Base-by-base conservation (phyloP, 2,329 filamentous ascomycete species). In the Fusarium haematococcum region DNA sequence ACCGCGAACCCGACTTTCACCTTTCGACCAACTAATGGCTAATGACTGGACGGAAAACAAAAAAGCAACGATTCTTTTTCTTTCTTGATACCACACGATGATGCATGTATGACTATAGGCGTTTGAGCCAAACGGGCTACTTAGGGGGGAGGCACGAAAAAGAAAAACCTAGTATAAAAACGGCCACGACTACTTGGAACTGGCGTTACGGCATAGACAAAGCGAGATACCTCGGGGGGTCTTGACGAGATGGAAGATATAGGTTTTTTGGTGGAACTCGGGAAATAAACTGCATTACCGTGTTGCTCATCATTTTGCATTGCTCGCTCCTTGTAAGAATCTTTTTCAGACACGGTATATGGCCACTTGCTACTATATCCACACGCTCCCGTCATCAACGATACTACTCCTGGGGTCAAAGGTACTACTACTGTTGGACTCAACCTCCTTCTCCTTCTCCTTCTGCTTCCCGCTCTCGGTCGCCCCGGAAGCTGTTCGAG, bases 121-220 rank as follows among this genome's bases (percentile, higher is more conserved):
- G 68, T 65, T 52, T 57, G 33, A 59, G 64, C 59, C 33, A 35
- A 52, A 39, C 63, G 37, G 35, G 45, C 43, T 23, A 48, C 30
- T 67, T 43, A 30, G 8, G 35, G 56, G 52, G 52, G 18, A 7
- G n/a, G 54, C 20, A 67, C 60, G 60, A 48, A 20, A 67, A 57
- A 54, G 35, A 69, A 73, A 66, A 54, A 39, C 14, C 37, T 33
- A 65, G 52, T 63, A 67, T 20, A 69, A 68, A 73, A 67, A 65
- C 58, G 60, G 20, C 57, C 43, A 63, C 57, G 39, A 57, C 59
- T 54, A 67, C 14, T 63, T 65, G 30, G 37, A 56, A 30, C n/a
- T 68, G 77, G 77, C 75, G 77, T 79, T 79, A 70, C 41, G 77
- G 69, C 11, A 74, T 77, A 79, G 75, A 79, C 33, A 67, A 70